Evolutionary conservation across 768 basidiomycete genomes (phyloP).

Genomic region (Kwoniella pini): DNA sequence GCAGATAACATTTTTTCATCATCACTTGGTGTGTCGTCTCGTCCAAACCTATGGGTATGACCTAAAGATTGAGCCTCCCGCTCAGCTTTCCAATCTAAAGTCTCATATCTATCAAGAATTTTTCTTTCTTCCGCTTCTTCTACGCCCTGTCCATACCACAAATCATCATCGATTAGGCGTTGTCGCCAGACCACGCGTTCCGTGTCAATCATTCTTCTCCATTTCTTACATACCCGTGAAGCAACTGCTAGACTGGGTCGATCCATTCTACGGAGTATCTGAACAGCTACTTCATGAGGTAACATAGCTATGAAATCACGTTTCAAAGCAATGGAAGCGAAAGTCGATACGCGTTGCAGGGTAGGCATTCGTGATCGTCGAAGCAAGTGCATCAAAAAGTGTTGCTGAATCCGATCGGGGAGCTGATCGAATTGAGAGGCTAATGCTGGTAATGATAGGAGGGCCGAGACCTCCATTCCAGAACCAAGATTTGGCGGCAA

Average conservation of each 20-base stretch:
- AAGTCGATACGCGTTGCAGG: slow-evolving; percentile 80
- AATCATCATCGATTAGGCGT: slow-evolving; percentile 74
- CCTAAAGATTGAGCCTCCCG: not conserved
- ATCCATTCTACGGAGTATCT: slow-evolving; percentile 80
- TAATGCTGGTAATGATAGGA: slow-evolving; percentile 80
- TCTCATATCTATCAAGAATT: slow-evolving; percentile 60
- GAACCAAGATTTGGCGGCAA: slow-evolving; percentile 32
- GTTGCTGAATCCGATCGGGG: slow-evolving; percentile 82
- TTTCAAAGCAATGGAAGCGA: slow-evolving; percentile 84
- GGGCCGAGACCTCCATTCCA: slow-evolving; percentile 65
- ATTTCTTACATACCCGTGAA: slow-evolving; percentile 81
- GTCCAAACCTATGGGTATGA: not conserved
- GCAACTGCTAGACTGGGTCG: slow-evolving; percentile 80
- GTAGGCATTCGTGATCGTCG: slow-evolving; percentile 90
- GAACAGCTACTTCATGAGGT: slow-evolving; percentile 87
- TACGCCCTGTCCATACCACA: slow-evolving; percentile 85
- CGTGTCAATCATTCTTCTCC: slow-evolving; percentile 88
- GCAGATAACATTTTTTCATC: slow-evolving; percentile 51
- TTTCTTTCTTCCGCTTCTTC: slow-evolving; percentile 77
- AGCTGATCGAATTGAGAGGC: slow-evolving; percentile 77
- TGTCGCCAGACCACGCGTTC: slow-evolving; percentile 89
- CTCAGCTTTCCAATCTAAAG: slow-evolving; percentile 25
- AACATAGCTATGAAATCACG: slow-evolving; percentile 91
- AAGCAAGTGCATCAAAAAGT: slow-evolving; percentile 86
- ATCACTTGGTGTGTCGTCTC: slow-evolving; percentile 54